Conservation (phyloP, 2,329 filamentous ascomycete species). For the Colletotrichum shisoi region DNA sequence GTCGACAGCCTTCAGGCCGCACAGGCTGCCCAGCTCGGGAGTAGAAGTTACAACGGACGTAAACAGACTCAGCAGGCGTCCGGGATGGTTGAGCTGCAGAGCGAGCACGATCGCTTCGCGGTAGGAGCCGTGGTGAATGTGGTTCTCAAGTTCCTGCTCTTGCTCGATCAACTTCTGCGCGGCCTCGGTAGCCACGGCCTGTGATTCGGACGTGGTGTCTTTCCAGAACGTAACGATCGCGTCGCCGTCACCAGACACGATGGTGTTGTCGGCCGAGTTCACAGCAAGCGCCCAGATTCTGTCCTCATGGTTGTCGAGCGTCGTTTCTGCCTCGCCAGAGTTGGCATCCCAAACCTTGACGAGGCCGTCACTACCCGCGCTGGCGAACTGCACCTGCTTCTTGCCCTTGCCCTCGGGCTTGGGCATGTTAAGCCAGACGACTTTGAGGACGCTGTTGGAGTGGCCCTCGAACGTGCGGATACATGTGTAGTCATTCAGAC, state of each 20-base stretch:
- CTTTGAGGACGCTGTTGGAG: conserved; percentile 93
- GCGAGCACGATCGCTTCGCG: conserved; percentile 92
- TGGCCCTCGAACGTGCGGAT: conserved; percentile 95
- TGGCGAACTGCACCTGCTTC: conserved; percentile 76
- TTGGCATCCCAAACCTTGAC: conserved; percentile 96
- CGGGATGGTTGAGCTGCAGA: conserved; percentile 92
- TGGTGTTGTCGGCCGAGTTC: conserved; percentile 71
- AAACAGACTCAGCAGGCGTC: conserved; percentile 83
- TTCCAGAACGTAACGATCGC: conserved; percentile 95
- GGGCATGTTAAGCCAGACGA: conserved; percentile 78
- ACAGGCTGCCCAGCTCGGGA: conserved; percentile 69
- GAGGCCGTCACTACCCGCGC: conserved; percentile 89
- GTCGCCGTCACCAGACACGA: conserved; percentile 91
- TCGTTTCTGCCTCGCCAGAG: conserved; percentile 83
- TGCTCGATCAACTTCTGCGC: conserved; percentile 86
- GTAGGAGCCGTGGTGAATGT: conserved; percentile 86
- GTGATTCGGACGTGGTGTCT: conserved; percentile 85
- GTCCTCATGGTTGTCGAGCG: conserved; percentile 95
- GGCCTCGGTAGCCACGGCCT: conserved; percentile 75
- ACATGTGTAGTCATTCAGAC: conserved; percentile 87
- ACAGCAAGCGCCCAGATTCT: conserved; percentile 90
- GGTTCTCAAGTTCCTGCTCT: conserved; percentile 92
- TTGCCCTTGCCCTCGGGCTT: conserved; percentile 60
- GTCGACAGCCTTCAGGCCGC: conserved; percentile 76
- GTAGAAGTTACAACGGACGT: conserved; percentile 74